Evolutionary conservation across 1,284 basidiomycete species (phyloP).

Genomic region (Leccinum fuscescens): DNA sequence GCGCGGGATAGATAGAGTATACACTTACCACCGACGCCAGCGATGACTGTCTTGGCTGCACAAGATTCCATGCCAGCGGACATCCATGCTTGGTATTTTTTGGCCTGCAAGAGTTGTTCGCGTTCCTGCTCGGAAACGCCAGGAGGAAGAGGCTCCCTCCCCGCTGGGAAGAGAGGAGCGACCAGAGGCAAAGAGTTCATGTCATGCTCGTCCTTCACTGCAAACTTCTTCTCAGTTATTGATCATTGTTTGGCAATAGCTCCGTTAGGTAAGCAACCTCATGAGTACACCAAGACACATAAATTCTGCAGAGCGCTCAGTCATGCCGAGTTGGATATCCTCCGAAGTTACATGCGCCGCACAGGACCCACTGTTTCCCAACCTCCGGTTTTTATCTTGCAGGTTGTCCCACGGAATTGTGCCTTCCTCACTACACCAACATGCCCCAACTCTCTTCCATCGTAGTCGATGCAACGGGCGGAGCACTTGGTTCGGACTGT

Average conservation of each 20-base stretch:
- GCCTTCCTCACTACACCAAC: too few species aligned
- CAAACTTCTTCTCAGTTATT: neutral
- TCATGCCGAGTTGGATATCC: too few species aligned
- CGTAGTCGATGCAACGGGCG: too few species aligned
- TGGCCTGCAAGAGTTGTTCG: conserved; percentile 60
- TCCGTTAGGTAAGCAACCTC: neutral
- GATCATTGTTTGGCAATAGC: neutral
- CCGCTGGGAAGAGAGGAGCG: conserved; percentile 52
- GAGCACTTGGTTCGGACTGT: too few species aligned
- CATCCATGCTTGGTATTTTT: conserved; percentile 76
- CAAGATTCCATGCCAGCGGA: conserved; percentile 80
- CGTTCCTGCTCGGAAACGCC: conserved; percentile 83
- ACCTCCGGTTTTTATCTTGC: too few species aligned
- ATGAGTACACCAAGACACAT: too few species aligned
- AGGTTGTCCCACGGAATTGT: too few species aligned
- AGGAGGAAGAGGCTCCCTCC: conserved; percentile 78
- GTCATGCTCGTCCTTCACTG: conserved; percentile 3
- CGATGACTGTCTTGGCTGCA: conserved; percentile 74
- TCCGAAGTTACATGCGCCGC: too few species aligned
- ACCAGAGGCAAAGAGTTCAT: conserved; percentile 37
- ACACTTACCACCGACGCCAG: conserved; percentile 71
- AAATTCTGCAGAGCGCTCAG: too few species aligned
- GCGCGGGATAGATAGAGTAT: neutral
- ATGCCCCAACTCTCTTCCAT: too few species aligned
- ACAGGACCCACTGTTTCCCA: too few species aligned